Base-by-base conservation (phyloP, 2,329 filamentous ascomycete species). In the Nemania abortiva region DNA sequence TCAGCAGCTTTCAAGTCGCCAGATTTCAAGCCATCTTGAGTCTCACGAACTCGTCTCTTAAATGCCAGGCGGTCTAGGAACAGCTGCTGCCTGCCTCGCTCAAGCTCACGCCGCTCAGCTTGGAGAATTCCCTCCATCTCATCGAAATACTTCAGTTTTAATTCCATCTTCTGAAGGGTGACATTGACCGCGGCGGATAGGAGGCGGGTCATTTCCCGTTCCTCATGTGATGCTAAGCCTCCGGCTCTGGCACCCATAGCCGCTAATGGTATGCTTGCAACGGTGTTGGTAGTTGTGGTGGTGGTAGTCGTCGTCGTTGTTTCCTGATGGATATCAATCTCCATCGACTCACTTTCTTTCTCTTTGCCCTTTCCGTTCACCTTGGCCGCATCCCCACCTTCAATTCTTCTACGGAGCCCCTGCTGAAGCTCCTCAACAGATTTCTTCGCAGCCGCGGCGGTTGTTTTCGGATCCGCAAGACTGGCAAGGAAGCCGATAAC, bases 81-180 rank as follows among this genome's bases (percentile, higher is more conserved):
- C 20, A 99, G 87, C 80, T 98, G 93, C 80, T 98, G 95, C 34
- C 95, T 90, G 49, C 93, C 93, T 66, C 95, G 90, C 81, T 99
- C 96, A 24, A 99, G 86, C 81, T 99, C 96, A 69, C 95, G 89
- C 68, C 95, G 91, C 83, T 99, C 96, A 6, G 95, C 94, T 75
- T 97, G 92, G 59, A 99, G 86, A 53, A 98, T 91, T 20, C 92
- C 88, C 82, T 99, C 96, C 88, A 99, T 95, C 80, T 99, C 96
- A 76, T 93, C 92, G 82, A 99, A 99, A 80, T 98, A 97, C 77
- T 94, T 91, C 68, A 99, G 87, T 83, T 99, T 99, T 75, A 98
- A 85, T 82, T 98, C 94, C 70, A 98, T 90, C 82, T 99, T 99
- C 78, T 97, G 92, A 39, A 98, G 85, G n/a, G 93, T 95, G 13